Evolutionary conservation across 768 basidiomycete genomes (phyloP), one percentile per base, ranked within the genome.

Genomic region (Phylloporus sp.): DNA sequence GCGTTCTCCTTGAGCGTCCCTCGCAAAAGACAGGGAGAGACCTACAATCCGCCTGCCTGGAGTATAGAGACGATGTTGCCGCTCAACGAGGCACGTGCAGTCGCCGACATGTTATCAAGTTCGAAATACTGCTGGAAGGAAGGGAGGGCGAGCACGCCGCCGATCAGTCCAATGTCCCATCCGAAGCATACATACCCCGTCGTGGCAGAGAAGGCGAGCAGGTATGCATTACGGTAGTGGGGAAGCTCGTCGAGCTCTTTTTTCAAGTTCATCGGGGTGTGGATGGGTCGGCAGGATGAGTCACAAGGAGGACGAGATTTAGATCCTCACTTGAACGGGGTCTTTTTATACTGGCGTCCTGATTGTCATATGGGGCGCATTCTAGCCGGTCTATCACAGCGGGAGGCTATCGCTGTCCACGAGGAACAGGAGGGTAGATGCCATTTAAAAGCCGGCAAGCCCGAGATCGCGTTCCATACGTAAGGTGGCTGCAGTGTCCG

Each of bases 21-120:
- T 27, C 5, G 20, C 21, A 4, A n/a, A n/a, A 20, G 5, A 21
- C 6, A 9, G n/a, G 29, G 27, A 38, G n/a, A 33, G 9, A 58
- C 68, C 18, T 31, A 68, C 68, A 69, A 60, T 44, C 62, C 67
- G 3, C 69, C 68, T 2, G 59, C 69, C 29, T 68, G 69, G 13
- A 71, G 48, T 3, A 71, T 50, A 22, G 71, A 63, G 2, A 71
- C 71, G 34, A 72, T 65, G 44, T 69, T 69, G 3, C 70, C 70
- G 20, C 46, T 62, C 36, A 71, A 47, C 20, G 56, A 44, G 3
- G 69, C 68, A 6, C 42, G 37, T 8, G 61, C 55, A 22, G 50
- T 38, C n/a, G 50, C 37, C 17, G 65, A 57, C 29, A 59, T 50
- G 18, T 59, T 48, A 15, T 65, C 49, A 17, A 70, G 51, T 17